Percentiles rank a stretch among this genome's conserved stretches.
Evolutionary conservation across 345 rosid species (phyloP).

Genomic region (Rhodamnia rubescens): DNA sequence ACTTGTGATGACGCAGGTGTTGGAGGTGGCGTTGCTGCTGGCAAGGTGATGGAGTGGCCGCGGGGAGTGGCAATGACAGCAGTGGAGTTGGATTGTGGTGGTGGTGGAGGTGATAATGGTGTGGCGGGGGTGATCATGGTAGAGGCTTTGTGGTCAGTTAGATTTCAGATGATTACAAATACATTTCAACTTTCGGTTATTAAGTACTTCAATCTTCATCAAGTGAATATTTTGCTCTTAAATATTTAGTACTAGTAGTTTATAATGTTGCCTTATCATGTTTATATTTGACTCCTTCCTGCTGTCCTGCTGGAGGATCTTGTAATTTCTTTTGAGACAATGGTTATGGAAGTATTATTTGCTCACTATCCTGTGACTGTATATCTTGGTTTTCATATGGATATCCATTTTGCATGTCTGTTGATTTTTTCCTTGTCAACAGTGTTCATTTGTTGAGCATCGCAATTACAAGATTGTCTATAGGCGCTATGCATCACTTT

Average conservation of each 20-base stretch:
- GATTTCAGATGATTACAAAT: neutral
- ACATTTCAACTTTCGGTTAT: neutral
- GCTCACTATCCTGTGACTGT: neutral
- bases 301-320: neutral
- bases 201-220: neutral
- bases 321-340: neutral
- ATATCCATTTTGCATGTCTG: neutral
- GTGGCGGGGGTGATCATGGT: neutral
- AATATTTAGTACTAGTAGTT: neutral
- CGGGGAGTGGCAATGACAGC: neutral
- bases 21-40: neutral
- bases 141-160: neutral
- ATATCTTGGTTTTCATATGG: neutral
- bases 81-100: neutral
- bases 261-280: neutral
- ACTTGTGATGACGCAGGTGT: neutral
- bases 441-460: slow-evolving; percentile 99
- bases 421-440: neutral
- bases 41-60: neutral
- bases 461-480: slow-evolving; percentile 96
- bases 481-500: slow-evolving; percentile 87
- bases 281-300: neutral
- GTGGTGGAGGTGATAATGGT: neutral
- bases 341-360: neutral
- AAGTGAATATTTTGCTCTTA: neutral